Conservation (phyloP, 2,329 filamentous ascomycete species). For the Pyrenophora seminiperda region DNA sequence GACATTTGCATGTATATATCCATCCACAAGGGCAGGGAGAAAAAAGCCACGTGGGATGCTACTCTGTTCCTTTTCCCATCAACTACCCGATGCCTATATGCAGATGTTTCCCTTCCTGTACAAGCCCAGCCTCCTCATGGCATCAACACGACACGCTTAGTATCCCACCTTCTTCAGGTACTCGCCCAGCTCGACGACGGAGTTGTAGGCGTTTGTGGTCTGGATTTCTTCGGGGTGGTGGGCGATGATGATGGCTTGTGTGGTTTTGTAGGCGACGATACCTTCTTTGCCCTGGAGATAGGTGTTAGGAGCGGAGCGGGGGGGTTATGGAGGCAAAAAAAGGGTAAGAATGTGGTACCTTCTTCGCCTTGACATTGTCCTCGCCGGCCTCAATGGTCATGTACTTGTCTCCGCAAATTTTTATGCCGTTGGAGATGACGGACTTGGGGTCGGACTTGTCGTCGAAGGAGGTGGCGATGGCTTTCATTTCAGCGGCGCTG, state of each 20-base stretch:
- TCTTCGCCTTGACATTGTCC: constrained; percentile 81
- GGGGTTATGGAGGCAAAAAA: neutral
- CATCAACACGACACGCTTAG: constrained; percentile 52
- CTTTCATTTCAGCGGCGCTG: constrained; percentile 60
- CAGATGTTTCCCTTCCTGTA: constrained; percentile 47
- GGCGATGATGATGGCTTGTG: constrained; percentile 83
- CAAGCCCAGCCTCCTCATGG: constrained; percentile 27
- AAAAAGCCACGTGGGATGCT: constrained; percentile 8
- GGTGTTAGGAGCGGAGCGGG: constrained; percentile 16
- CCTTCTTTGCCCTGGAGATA: constrained; percentile 74
- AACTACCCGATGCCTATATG: constrained; percentile 40
- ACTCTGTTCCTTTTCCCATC: constrained; percentile 13
- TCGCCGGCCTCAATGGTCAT: constrained; percentile 77
- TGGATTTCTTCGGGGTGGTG: constrained; percentile 79
- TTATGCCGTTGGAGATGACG: constrained; percentile 73
- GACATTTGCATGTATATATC: constrained; percentile 19
- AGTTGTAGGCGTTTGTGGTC: constrained; percentile 76
- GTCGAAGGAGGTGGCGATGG: constrained; percentile 59
- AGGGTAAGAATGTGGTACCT: constrained; percentile 60
- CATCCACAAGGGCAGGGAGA: too few relatives aligned
- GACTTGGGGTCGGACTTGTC: constrained; percentile 66
- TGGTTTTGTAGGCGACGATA: constrained; percentile 82
- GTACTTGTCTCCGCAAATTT: constrained; percentile 77
- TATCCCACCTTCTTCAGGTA: constrained; percentile 83
- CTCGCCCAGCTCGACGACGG: constrained; percentile 82